Conservation (phyloP, 495 filamentous ascomycete genomes). For the Bacidia rubella region DNA sequence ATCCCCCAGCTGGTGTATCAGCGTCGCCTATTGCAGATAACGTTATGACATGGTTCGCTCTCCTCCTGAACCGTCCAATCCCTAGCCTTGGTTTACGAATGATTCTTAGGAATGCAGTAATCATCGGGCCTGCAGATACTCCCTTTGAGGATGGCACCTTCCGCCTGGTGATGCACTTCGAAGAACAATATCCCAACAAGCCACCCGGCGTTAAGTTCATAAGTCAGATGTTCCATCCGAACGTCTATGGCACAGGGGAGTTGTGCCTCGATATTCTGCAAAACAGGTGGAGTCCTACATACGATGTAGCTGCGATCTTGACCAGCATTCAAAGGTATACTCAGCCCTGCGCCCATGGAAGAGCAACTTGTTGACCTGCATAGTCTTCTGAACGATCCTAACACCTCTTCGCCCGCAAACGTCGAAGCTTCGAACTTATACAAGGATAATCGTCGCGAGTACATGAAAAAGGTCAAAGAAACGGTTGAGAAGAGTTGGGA, state of each 20-base stretch:
- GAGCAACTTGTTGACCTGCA: background rate
- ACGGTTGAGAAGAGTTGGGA: constrained; percentile 99
- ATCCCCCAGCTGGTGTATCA: constrained; percentile 92
- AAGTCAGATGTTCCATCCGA: constrained; percentile 97
- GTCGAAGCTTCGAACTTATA: constrained; percentile 97
- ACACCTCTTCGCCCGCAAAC: constrained; percentile 93
- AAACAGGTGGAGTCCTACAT: constrained; percentile 97
- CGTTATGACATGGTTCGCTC: constrained; percentile 90
- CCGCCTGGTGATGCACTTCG: constrained; percentile 95
- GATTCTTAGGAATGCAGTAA: constrained; percentile 80
- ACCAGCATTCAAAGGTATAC: constrained; percentile 90
- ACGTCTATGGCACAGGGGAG: constrained; percentile 94
- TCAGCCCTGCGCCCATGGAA: constrained; percentile 1
- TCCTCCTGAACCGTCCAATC: constrained; percentile 5
- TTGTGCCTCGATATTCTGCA: constrained; percentile 94
- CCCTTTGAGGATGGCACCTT: constrained; percentile 99
- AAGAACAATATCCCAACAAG: constrained; percentile 97
- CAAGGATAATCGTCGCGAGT: constrained; percentile 95
- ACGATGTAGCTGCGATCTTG: constrained; percentile 92
- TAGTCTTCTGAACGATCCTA: constrained; percentile 95
- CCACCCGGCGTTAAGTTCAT: constrained; percentile 97
- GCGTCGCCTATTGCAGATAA: constrained; percentile 95
- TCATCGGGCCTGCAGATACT: constrained; percentile 93
- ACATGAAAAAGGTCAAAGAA: constrained; percentile 85
- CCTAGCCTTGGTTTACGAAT: background rate